Conservation (phyloP, 1,284 basidiomycete genomes). For the Paramarasmius palmivorus region DNA sequence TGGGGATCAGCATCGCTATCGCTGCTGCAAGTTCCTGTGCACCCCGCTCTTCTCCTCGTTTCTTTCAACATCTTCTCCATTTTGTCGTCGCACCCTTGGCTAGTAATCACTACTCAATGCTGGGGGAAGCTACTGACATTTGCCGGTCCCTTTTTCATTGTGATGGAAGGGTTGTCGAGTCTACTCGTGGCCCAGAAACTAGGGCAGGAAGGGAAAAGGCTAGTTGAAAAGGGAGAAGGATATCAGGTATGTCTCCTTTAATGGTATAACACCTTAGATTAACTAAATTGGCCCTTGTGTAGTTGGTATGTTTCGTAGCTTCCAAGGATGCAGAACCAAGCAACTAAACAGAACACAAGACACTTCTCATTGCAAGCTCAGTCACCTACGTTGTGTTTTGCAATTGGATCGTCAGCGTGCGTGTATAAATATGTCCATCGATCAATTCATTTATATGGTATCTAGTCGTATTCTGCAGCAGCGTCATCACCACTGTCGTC, state of each 20-base stretch:
- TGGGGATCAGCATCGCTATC: conserved; percentile 69
- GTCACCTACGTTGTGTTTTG: conserved; percentile 75
- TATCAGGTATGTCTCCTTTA: conserved; percentile 61
- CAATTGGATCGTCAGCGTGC: conserved; percentile 78
- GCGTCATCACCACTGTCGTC: conserved; percentile 84
- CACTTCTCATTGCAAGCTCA: conserved; percentile 68
- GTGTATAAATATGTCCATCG: conserved; percentile 28
- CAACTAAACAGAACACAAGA: too few species aligned
- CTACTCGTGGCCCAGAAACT: conserved; percentile 79
- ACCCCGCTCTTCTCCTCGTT: conserved; percentile 77
- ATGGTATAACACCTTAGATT: too few species aligned
- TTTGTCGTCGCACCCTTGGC: conserved; percentile 57
- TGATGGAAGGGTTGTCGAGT: conserved; percentile 83
- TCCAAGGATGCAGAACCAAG: too few species aligned
- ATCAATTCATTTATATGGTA: conserved; percentile 16
- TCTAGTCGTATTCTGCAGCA: conserved; percentile 73
- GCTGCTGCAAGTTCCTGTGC: conserved; percentile 77
- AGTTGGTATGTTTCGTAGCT: too few species aligned
- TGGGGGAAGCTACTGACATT: conserved; percentile 76
- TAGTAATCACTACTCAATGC: conserved; percentile 57
- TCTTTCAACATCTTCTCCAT: conserved; percentile 80
- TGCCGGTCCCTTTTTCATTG: conserved; percentile 76
- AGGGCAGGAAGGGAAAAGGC: conserved; percentile 70
- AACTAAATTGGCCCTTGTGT: too few species aligned
- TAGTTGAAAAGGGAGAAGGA: conserved; percentile 68